Conservation (phyloP, 495 filamentous ascomycete species). For the Clohesyomyces aquaticus region DNA sequence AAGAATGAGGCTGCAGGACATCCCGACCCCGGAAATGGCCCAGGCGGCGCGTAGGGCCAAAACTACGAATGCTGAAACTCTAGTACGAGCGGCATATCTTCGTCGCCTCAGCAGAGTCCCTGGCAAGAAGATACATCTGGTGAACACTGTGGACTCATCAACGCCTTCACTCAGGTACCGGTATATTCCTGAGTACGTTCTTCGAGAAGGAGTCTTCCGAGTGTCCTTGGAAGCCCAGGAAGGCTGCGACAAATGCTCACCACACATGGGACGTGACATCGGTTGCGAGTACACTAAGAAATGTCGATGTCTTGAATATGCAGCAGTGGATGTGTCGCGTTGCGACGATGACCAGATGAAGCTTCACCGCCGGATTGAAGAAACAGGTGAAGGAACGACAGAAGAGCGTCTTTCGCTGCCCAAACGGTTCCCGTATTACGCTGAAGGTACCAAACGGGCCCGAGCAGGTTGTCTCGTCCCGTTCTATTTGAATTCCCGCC, state of each 20-base stretch:
- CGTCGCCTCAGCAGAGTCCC: slow-evolving; percentile 35
- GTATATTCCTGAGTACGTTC: slow-evolving; percentile 44
- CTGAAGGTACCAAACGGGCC: slow-evolving; percentile 23
- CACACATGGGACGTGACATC: slow-evolving; percentile 48
- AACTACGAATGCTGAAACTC: slow-evolving; percentile 26
- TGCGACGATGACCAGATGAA: slow-evolving; percentile 15
- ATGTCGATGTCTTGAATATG: slow-evolving; percentile 50
- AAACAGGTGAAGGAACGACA: slow-evolving; percentile 25
- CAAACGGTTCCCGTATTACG: slow-evolving; percentile 49
- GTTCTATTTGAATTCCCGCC: slow-evolving; percentile 56
- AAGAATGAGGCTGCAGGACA: slow-evolving; percentile 28
- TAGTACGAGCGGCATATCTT: slow-evolving; percentile 42
- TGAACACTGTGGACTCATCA: slow-evolving; percentile 42
- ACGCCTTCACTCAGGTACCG: slow-evolving; percentile 46
- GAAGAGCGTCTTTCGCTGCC: slow-evolving; percentile 33
- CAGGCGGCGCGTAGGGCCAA: slow-evolving; percentile 26
- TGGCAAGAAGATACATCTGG: slow-evolving; percentile 33
- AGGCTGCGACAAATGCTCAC: slow-evolving; percentile 45
- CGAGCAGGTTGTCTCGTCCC: slow-evolving; percentile 37
- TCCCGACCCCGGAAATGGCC: slow-evolving; percentile 45
- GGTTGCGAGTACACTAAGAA: slow-evolving; percentile 48
- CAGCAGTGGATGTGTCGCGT: slow-evolving; percentile 43
- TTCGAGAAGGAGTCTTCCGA: slow-evolving; percentile 44
- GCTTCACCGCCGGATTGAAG: neutral
- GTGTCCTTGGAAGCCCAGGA: slow-evolving; percentile 37